phyloP scores from a whole-genome alignment of 2,329 filamentous ascomycete species.

The Fusarium virguliforme region DNA sequence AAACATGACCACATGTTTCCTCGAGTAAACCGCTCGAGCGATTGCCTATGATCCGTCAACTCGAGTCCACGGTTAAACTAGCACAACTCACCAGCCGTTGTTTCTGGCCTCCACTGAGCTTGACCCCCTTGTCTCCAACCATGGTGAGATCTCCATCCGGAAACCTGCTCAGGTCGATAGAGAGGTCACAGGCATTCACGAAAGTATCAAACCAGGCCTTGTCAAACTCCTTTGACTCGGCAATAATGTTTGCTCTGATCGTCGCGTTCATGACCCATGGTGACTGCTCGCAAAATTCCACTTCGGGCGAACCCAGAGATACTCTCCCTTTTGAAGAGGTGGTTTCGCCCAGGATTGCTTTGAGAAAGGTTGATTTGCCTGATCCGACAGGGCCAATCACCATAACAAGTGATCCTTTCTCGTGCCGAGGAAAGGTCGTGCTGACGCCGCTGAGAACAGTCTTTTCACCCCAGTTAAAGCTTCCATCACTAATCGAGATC shows the following conservation, averaged over 20 bases:
- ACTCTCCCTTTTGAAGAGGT: conserved; percentile 42
- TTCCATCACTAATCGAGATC: conserved; percentile 45
- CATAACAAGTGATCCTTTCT: conserved; percentile 51
- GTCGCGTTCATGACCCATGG: conserved; percentile 56
- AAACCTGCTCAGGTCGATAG: conserved; percentile 50
- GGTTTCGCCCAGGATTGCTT: conserved; percentile 53
- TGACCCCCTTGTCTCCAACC: conserved; percentile 55
- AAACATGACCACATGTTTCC: conserved; percentile 55
- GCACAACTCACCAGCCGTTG: conserved; percentile 52
- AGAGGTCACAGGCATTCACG: conserved; percentile 55
- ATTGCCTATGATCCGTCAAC: conserved; percentile 45
- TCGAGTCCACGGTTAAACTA: too few species aligned
- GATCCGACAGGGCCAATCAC: conserved; percentile 54
- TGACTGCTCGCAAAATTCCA: conserved; percentile 54
- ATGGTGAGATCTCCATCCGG: conserved; percentile 47
- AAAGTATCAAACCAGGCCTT: conserved; percentile 54
- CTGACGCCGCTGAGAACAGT: conserved; percentile 48
- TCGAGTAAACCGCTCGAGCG: conserved; percentile 55
- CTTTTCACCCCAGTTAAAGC: conserved; percentile 52
- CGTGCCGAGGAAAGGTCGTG: conserved; percentile 37
- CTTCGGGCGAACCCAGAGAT: conserved; percentile 41
- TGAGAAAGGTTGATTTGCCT: conserved; percentile 55
- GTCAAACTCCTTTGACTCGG: conserved; percentile 52
- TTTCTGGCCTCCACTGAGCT: conserved; percentile 57
- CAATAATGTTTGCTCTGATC: conserved; percentile 57